A percentile compares a stretch with the other conserved stretches of the same genome.
These are phyloP conservation scores for Oryza coarctata DNA, from an alignment of 176 grass and related monocot genomes.

Conservation along the genomic window DNA sequence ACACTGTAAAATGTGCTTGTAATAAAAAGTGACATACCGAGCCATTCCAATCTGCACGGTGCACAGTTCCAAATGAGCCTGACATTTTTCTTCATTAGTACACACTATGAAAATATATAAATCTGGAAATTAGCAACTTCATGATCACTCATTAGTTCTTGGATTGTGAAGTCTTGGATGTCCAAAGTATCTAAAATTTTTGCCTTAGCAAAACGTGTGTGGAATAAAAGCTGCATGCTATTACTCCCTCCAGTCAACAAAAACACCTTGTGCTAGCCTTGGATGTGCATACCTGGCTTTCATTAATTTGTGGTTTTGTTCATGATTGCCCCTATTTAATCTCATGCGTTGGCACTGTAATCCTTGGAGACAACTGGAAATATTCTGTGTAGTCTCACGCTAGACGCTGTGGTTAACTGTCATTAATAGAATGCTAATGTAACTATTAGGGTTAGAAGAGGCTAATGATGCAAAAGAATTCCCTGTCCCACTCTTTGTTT, in stretches of 20 bases:
- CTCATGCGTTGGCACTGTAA: background rate
- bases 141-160: conserved; percentile 1
- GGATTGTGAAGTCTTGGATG: background rate
- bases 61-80: conserved; percentile 94
- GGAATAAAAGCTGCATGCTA: background rate
- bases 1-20: background rate
- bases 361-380: background rate
- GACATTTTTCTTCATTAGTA: conserved; percentile 25
- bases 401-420: background rate
- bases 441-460: background rate
- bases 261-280: background rate
- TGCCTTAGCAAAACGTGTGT: background rate
- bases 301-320: background rate
- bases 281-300: background rate
- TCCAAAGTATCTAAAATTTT: background rate
- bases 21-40: conserved; percentile 59
- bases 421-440: background rate
- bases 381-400: background rate
- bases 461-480: background rate
- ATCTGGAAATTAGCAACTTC: background rate
- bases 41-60: conserved; percentile 86
- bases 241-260: background rate
- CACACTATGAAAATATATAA: background rate
- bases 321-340: background rate
- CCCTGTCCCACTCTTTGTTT: background rate